Evolutionary conservation across 2,329 filamentous ascomycete genomes (phyloP).

Genomic region (Talaromyces sp.): DNA sequence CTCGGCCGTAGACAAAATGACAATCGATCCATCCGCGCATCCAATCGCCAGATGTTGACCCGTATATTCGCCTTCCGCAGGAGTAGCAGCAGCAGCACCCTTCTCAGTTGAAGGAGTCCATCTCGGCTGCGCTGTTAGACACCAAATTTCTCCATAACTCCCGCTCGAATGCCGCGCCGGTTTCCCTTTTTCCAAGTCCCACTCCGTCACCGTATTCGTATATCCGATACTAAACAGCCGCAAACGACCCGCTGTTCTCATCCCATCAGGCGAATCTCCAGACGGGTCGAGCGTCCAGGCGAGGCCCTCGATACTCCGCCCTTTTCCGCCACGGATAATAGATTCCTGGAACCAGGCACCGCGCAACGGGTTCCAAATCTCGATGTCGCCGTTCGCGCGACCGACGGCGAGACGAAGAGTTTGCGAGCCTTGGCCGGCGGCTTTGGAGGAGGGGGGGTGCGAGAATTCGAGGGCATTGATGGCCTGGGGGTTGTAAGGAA

Average conservation of each 20-base stretch:
- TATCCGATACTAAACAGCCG: conserved; percentile 96
- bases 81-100: conserved; percentile 22
- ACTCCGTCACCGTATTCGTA: conserved; percentile 88
- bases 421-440: conserved; percentile 49
- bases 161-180: conserved; percentile 81
- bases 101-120: conserved; percentile 39
- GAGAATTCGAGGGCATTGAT: conserved; percentile 97
- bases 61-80: conserved; percentile 39
- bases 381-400: conserved; percentile 90
- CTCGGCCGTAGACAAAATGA: conserved; percentile 81
- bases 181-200: conserved; percentile 78
- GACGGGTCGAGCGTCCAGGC: conserved; percentile 87
- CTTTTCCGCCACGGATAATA: conserved; percentile 76
- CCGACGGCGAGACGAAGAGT: conserved; percentile 80
- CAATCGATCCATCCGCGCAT: conserved; percentile 86
- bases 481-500: conserved; percentile 83
- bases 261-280: conserved; percentile 56
- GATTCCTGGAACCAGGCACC: conserved; percentile 88
- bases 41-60: conserved; percentile 74
- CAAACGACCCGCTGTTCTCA: conserved; percentile 65
- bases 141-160: conserved; percentile 96
- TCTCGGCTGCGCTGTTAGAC: conserved; percentile 79
- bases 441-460: conserved; percentile 57
- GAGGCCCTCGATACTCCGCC: conserved; percentile 83
- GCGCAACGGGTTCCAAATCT: conserved; percentile 89